Conservation (phyloP, 2,329 filamentous ascomycete genomes). For the Cladosporium sp. region DNA sequence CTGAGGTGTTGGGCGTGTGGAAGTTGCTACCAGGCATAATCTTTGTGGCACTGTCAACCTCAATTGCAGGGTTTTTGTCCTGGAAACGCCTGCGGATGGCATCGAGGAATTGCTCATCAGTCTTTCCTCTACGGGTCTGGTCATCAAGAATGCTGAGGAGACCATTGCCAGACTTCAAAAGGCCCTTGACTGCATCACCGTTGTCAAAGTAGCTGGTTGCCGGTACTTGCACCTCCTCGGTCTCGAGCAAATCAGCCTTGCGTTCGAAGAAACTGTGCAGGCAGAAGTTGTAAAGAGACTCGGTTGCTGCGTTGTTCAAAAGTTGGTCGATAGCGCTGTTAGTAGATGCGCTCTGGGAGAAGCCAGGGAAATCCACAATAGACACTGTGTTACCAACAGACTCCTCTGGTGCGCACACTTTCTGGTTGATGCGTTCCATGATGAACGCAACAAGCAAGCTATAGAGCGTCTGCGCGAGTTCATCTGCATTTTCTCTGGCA, state of each 20-base stretch:
- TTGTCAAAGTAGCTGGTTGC: constrained; percentile 98
- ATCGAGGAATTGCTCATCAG: constrained; percentile 85
- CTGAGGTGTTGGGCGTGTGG: constrained; percentile 72
- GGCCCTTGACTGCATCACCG: constrained; percentile 83
- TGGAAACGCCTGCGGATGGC: constrained; percentile 90
- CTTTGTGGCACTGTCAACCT: constrained; percentile 69
- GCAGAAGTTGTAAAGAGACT: constrained; percentile 88
- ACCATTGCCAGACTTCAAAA: constrained; percentile 89
- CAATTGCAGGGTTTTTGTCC: constrained; percentile 86
- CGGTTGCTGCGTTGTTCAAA: constrained; percentile 88
- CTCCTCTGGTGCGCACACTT: constrained; percentile 81
- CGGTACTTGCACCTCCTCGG: constrained; percentile 84
- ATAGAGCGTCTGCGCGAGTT: constrained; percentile 88
- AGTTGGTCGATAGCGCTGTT: constrained; percentile 86
- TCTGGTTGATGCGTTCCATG: constrained; percentile 88
- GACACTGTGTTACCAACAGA: constrained; percentile 89
- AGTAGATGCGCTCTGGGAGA: constrained; percentile 78
- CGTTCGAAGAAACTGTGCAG: constrained; percentile 94
- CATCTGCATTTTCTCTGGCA: constrained; percentile 86
- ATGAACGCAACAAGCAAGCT: constrained; percentile 90
- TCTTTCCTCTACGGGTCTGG: constrained; percentile 83
- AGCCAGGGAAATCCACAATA: constrained; percentile 94
- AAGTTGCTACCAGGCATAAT: constrained; percentile 87
- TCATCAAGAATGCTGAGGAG: constrained; percentile 92
- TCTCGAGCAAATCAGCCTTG: constrained; percentile 88